Evolutionary conservation across 345 rosid species (phyloP).

Genomic region (Erucastrum elatum): DNA sequence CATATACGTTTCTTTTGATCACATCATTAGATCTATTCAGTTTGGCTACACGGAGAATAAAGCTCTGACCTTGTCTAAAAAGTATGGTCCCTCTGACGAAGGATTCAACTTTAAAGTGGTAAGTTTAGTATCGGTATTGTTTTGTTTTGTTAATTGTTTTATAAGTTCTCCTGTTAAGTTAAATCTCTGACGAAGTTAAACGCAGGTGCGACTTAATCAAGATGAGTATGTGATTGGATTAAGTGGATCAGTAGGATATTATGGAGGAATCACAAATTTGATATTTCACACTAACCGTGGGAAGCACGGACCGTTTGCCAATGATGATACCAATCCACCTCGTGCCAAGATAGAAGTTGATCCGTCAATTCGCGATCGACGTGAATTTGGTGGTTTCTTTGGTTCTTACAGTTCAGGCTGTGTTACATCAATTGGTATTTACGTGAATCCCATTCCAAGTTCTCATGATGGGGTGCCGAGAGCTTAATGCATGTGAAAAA

Average conservation of each 20-base stretch:
- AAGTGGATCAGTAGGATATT: neutral
- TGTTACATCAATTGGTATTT: neutral
- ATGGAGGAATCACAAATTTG: neutral
- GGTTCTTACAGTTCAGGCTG: neutral
- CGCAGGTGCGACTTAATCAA: neutral
- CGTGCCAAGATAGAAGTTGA: neutral
- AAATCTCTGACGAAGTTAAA: neutral
- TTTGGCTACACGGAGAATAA: neutral
- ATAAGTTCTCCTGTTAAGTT: neutral
- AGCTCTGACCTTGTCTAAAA: neutral
- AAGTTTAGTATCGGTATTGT: neutral
- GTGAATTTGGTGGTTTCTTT: constrained; percentile 10
- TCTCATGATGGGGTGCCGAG: neutral
- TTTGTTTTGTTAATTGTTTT: neutral
- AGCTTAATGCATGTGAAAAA: too few relatives aligned
- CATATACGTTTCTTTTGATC: neutral
- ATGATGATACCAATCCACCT: neutral
- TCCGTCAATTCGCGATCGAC: neutral
- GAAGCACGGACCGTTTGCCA: neutral
- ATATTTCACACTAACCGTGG: neutral
- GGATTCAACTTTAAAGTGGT: neutral
- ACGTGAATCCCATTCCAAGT: neutral
- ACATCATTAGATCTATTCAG: neutral
- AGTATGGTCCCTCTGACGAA: neutral
- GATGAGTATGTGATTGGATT: neutral